Evolutionary conservation across 129 eudicot genomes (phyloP), one percentile per base, ranked within the genome.

Genomic region (Escallonia herrerae): DNA sequence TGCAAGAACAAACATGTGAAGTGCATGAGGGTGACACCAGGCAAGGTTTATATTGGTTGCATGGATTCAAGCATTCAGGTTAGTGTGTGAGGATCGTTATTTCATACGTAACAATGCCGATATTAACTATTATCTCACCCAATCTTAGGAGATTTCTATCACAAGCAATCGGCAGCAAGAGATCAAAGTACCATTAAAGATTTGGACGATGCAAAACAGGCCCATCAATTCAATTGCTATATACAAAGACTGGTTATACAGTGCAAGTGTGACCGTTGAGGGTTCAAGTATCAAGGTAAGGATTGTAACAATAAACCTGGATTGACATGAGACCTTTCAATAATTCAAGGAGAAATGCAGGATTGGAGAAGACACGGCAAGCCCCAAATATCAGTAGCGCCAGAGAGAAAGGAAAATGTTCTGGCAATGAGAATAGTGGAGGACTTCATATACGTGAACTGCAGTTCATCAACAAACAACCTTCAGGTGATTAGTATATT

Each of bases 61-160:
- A 58, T 63, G 65, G 96, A 89, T 69, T 89, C 95, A 37, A 89
- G 95, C 80, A 86, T 89, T 60, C 87, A 85, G 91, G 95, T 87
- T 61, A 52, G 71, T 22, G 33, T 22, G 33, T 22, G 33, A 22
- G 33, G 33, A 22, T 22, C 33, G 33, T 22, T 22, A 22, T 22
- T 22, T 22, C 33, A 22, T 22, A 22, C 33, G 33, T 22, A 22
- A 22, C 33, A 22, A 22, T 22, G 33, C 33, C 33, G 33, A 22
- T 22, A n/a, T 9, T 38, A 45, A 49, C n/a, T 57, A 12, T 62
- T 51, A 4, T 33, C 3, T 67, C 8, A 50, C 44, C 65, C 1
- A 14, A 64, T 81, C 45, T 22, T 58, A 87, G 86, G 96, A 89
- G 74, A 63, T 86, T 53, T 42, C 62, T 70, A 75, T 74, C 6